Evolutionary conservation across 2,329 filamentous ascomycete genomes (phyloP).

Genomic region (Orbilia oligospora): DNA sequence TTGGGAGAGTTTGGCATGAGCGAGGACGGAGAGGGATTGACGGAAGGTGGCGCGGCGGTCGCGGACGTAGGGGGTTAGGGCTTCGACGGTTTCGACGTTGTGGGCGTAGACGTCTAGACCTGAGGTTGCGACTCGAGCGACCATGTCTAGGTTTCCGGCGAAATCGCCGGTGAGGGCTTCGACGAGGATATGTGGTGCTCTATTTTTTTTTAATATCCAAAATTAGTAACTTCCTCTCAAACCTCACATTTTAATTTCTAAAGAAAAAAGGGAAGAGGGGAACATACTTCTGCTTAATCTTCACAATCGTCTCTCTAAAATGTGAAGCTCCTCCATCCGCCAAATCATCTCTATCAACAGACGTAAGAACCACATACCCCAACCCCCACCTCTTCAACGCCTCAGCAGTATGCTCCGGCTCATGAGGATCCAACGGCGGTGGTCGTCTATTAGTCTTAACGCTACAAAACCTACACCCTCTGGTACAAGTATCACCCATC

Average conservation of each 20-base stretch:
- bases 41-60: slow-evolving; percentile 91
- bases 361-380: slow-evolving; percentile 94
- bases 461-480: slow-evolving; percentile 95
- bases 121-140: slow-evolving; percentile 83
- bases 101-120: slow-evolving; percentile 97
- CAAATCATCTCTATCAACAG: slow-evolving; percentile 93
- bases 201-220: slow-evolving; percentile 68
- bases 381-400: slow-evolving; percentile 92
- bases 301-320: slow-evolving; percentile 92
- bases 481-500: slow-evolving; percentile 98
- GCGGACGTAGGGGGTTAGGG: slow-evolving; percentile 86
- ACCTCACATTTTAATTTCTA: too few species aligned
- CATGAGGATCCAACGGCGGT: slow-evolving; percentile 90
- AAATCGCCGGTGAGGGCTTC: slow-evolving; percentile 92
- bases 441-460: slow-evolving; percentile 87
- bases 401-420: slow-evolving; percentile 96
- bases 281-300: slow-evolving; percentile 83
- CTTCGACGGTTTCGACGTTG: slow-evolving; percentile 96
- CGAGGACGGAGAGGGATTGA: slow-evolving; percentile 84
- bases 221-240: neutral
- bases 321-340: slow-evolving; percentile 88
- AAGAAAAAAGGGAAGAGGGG: slow-evolving; percentile 39
- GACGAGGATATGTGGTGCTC: slow-evolving; percentile 79
- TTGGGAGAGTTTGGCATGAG: slow-evolving; percentile 82
- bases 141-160: slow-evolving; percentile 87